Evolutionary conservation across 2,329 filamentous ascomycete species (phyloP).

Genomic region (Alternaria postmessia): DNA sequence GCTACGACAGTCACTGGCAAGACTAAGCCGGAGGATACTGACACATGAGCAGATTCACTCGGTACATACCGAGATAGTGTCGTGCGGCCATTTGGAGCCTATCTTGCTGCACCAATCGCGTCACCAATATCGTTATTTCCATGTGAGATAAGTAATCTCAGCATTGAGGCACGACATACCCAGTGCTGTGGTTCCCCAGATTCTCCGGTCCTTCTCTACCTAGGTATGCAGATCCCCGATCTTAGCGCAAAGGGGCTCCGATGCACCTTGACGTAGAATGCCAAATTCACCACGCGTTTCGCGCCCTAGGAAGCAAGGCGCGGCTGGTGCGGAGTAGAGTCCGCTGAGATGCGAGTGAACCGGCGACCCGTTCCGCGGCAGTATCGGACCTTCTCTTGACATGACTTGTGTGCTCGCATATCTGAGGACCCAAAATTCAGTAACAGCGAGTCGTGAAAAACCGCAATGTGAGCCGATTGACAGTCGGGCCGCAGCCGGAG

Average conservation of each 20-base stretch:
- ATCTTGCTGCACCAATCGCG: neutral
- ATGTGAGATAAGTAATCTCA: neutral
- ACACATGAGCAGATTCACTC: neutral
- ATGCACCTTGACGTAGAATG: neutral
- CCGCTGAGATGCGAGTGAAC: neutral
- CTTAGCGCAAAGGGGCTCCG: neutral
- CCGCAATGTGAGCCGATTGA: neutral
- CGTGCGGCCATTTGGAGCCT: neutral
- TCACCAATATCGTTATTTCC: neutral
- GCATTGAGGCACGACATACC: neutral
- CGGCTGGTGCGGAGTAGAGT: neutral
- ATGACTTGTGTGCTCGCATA: neutral
- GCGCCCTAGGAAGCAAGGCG: neutral
- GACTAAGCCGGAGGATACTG: neutral
- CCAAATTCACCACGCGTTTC: neutral
- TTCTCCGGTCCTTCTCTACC: neutral
- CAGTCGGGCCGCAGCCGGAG: neutral
- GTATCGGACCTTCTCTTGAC: neutral
- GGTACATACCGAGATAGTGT: neutral
- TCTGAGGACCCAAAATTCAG: neutral
- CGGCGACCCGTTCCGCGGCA: neutral
- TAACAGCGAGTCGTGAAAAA: neutral
- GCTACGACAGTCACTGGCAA: neutral
- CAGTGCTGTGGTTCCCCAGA: neutral
- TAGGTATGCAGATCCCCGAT: neutral